phyloP scores from a whole-genome alignment of 768 basidiomycete species.

The Macrolepiota fuliginosa region DNA sequence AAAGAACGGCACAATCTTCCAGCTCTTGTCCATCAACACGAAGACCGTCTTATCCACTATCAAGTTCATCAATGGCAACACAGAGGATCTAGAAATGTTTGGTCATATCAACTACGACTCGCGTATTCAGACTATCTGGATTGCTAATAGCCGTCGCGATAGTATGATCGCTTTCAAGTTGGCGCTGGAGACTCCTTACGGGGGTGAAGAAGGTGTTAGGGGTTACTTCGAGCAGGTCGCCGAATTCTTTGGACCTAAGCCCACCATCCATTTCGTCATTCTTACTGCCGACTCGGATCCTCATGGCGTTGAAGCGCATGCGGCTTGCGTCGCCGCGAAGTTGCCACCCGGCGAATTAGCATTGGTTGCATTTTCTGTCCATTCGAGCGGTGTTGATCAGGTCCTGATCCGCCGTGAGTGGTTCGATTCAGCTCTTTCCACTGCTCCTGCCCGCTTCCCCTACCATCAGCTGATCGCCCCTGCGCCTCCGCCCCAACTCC shows the following conservation, averaged over 20 bases:
- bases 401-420: conserved; percentile 84
- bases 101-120: conserved; percentile 85
- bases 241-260: conserved; percentile 80
- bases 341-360: conserved; percentile 73
- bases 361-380: conserved; percentile 86
- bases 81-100: conserved; percentile 83
- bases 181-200: conserved; percentile 60
- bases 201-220: conserved; percentile 60
- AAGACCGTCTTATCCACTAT: conserved; percentile 74
- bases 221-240: conserved; percentile 78
- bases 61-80: conserved; percentile 65
- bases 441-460: conserved; percentile 64
- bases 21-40: conserved; percentile 73
- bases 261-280: conserved; percentile 88
- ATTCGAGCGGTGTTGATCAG: conserved; percentile 86
- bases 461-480: conserved; percentile 34
- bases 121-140: conserved; percentile 83
- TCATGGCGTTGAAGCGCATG: conserved; percentile 77
- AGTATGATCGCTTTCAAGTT: conserved; percentile 82
- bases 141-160: conserved; percentile 82
- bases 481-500: conserved; percentile 19
- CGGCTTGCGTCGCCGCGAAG: conserved; percentile 82
- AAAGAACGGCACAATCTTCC: conserved; percentile 82
- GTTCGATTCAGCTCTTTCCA: conserved; percentile 67
- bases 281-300: conserved; percentile 84